Conservation (phyloP, 495 filamentous ascomycete genomes). For the Extremus antarcticus region DNA sequence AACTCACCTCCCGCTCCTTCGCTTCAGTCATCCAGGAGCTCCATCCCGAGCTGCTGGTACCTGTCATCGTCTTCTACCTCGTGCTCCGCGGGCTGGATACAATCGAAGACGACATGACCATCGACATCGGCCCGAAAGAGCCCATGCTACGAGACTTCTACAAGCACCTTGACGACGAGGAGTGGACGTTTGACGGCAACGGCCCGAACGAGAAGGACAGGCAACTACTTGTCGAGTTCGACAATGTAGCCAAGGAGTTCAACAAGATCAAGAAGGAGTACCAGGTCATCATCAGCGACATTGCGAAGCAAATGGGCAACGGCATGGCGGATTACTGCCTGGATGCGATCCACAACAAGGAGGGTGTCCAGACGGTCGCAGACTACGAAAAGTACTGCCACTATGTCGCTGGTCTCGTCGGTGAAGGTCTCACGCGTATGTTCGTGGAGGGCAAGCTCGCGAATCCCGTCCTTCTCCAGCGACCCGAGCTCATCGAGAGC, state of each 20-base stretch:
- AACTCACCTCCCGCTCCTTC: conserved; percentile 87
- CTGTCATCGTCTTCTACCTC: conserved; percentile 89
- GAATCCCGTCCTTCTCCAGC: conserved; percentile 70
- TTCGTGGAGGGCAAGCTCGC: conserved; percentile 84
- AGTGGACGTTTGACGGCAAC: conserved; percentile 80
- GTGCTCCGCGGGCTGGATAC: conserved; percentile 85
- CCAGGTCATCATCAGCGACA: conserved; percentile 80
- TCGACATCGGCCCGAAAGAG: conserved; percentile 69
- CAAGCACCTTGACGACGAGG: conserved; percentile 62
- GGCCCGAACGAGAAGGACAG: conserved; percentile 90
- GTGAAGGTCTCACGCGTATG: conserved; percentile 80
- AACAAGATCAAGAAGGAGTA: conserved; percentile 81
- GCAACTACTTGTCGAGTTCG: conserved; percentile 82
- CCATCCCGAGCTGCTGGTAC: conserved; percentile 82
- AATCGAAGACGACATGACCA: conserved; percentile 96
- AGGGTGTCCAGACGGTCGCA: conserved; percentile 69
- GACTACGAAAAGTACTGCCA: conserved; percentile 96
- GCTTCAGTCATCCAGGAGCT: conserved; percentile 88
- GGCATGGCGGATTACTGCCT: conserved; percentile 93
- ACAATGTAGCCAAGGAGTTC: conserved; percentile 75
- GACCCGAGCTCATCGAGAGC: conserved; percentile 72
- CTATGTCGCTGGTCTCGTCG: conserved; percentile 94
- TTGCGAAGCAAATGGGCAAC: conserved; percentile 89
- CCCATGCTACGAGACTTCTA: conserved; percentile 76
- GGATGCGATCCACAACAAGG: conserved; percentile 64